These are phyloP conservation scores for Leccinum ochraceum DNA, from an alignment of 768 basidiomycete genomes.

Conservation along the genomic window DNA sequence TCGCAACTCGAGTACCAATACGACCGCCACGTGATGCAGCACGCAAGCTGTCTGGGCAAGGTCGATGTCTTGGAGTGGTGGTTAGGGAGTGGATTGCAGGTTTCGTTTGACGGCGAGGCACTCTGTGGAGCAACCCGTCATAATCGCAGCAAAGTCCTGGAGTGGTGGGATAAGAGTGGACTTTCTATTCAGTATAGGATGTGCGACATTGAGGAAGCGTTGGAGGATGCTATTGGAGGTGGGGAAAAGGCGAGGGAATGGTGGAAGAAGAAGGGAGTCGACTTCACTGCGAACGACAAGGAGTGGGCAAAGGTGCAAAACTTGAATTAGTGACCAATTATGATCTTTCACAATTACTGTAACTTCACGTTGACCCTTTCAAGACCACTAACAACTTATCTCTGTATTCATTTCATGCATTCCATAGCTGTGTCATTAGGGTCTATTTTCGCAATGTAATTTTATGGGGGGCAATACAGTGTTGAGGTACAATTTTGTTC, in stretches of 20 bases:
- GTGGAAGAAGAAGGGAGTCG: conserved; percentile 82
- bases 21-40: conserved; percentile 73
- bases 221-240: conserved; percentile 85
- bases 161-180: conserved; percentile 86
- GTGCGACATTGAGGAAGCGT: conserved; percentile 90
- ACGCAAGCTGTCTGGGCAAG: conserved; percentile 79
- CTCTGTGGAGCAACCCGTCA: conserved; percentile 79
- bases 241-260: conserved; percentile 73
- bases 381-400: conserved; percentile 2
- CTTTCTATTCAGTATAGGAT: conserved; percentile 83
- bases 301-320: conserved; percentile 87
- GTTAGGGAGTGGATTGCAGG: conserved; percentile 72
- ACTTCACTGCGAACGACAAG: conserved; percentile 81
- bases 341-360: too few species aligned
- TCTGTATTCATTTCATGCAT: not conserved
- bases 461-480: conserved; percentile 12
- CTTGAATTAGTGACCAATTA: conserved; percentile 50
- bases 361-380: not conserved
- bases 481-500: conserved; percentile 13
- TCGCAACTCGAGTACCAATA: conserved; percentile 79
- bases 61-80: conserved; percentile 85
- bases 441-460: conserved; percentile 11
- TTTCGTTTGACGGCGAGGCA: conserved; percentile 80
- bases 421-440: conserved; percentile 3
- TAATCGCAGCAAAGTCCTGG: conserved; percentile 77